Percentiles rank a stretch among this genome's conserved stretches.
phyloP scores from a whole-genome alignment of 257 asterid species.

The Coffea eugenioides region DNA sequence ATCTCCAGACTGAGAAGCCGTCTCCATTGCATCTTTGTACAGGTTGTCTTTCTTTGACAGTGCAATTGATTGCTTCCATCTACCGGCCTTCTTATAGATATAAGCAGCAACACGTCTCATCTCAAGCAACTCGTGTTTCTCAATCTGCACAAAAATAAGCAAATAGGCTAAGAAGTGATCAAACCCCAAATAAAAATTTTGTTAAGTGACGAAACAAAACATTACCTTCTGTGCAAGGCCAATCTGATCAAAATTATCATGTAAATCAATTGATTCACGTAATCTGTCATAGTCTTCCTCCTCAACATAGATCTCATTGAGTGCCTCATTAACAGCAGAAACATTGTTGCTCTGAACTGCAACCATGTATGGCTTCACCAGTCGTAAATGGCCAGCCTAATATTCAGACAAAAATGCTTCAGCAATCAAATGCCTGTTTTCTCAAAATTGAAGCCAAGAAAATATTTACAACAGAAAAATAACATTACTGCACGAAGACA shows the following conservation, averaged over 20 bases:
- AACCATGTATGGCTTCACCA: constrained; percentile 97
- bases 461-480: neutral
- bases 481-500: constrained; percentile 11
- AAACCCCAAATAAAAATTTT: constrained; percentile 16
- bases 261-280: constrained; percentile 91
- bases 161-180: neutral
- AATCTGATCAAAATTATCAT: constrained; percentile 95
- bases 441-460: constrained; percentile 6
- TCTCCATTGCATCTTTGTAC: constrained; percentile 99
- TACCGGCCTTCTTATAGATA: constrained; percentile 97
- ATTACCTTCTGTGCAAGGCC: constrained; percentile 97
- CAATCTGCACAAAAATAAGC: constrained; percentile 55
- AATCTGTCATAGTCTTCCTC: constrained; percentile 98
- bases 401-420: constrained; percentile 19
- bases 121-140: constrained; percentile 99
- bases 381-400: constrained; percentile 93
- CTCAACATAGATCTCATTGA: constrained; percentile 92
- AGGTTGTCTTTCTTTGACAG: constrained; percentile 94
- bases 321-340: constrained; percentile 97
- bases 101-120: constrained; percentile 99
- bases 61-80: constrained; percentile 98
- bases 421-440: constrained; percentile 17
- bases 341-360: constrained; percentile 99
- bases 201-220: constrained; percentile 16
- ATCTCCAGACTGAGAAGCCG: constrained; percentile 98